Conservation (phyloP, 805 yeast genomes). For the Yarrowia deformans region DNA sequence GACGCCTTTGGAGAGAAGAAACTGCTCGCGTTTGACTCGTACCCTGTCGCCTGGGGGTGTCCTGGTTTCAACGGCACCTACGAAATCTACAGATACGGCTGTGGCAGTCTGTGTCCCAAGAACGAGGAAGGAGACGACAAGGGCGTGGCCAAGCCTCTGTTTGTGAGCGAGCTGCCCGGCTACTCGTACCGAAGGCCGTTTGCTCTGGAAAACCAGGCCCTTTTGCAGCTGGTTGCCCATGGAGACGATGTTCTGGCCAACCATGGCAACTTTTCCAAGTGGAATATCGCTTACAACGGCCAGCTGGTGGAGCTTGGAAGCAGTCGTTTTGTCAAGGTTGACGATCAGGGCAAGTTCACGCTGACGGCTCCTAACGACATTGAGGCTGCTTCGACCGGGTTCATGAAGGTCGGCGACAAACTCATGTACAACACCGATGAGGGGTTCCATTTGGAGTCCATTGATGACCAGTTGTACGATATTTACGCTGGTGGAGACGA, state of each 20-base stretch:
- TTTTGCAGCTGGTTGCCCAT: background rate
- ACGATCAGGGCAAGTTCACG: background rate
- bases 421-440: conserved; percentile 11
- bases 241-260: background rate
- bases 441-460: conserved; percentile 3
- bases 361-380: conserved; percentile 20
- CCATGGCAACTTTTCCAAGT: conserved; percentile 9
- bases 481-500: conserved; percentile 7
- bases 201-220: conserved; percentile 8
- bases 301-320: background rate
- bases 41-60: conserved; percentile 25
- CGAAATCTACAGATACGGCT: conserved; percentile 12
- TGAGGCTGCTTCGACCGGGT: conserved; percentile 3
- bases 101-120: conserved; percentile 3
- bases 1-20: background rate
- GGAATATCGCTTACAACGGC: conserved; percentile 14
- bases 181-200: conserved; percentile 6
- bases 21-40: conserved; percentile 3
- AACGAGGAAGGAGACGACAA: conserved; percentile 17
- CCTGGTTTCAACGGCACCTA: conserved; percentile 23
- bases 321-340: conserved; percentile 13
- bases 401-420: conserved; percentile 25
- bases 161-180: conserved; percentile 15
- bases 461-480: background rate
- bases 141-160: conserved; percentile 15